Percentiles rank a stretch among this genome's conserved stretches.
Conservation (phyloP, 78 protist genomes). For the Mantamonas sphyraenae region DNA sequence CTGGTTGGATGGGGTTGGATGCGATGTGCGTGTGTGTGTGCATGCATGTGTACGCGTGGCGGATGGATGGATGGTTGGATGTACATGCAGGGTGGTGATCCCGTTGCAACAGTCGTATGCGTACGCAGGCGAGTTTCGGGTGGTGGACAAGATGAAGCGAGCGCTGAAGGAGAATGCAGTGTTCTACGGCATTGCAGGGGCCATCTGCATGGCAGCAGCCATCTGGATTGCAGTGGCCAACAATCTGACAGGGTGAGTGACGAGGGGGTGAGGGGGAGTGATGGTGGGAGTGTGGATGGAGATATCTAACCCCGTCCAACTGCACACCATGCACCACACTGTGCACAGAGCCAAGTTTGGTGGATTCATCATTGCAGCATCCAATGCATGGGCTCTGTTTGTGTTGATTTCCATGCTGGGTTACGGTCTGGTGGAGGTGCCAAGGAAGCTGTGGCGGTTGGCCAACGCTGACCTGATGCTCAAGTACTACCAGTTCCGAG, state of each 20-base stretch:
- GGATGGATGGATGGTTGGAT: conserved; percentile 13
- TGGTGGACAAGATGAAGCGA: conserved; percentile 14
- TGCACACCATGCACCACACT: too few relatives aligned
- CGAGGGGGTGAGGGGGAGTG: too few relatives aligned
- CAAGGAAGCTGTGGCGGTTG: conserved; percentile 25
- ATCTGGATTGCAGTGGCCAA: conserved; percentile 36
- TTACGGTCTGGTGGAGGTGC: conserved; percentile 62
- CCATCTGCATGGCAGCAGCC: conserved; percentile 23
- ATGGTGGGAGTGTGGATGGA: too few relatives aligned
- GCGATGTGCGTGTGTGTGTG: neutral
- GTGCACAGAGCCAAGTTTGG: conserved; percentile 25
- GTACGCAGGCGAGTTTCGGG: conserved; percentile 45
- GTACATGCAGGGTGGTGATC: conserved; percentile 32
- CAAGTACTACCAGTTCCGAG: conserved; percentile 27
- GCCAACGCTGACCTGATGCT: conserved; percentile 17
- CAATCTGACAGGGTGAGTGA: too few relatives aligned
- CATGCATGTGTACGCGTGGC: conserved; percentile 13
- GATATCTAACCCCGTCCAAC: too few relatives aligned
- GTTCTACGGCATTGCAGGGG: conserved; percentile 28
- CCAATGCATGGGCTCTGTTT: conserved; percentile 60
- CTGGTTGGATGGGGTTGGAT: conserved; percentile 3
- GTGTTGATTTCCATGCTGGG: conserved; percentile 46
- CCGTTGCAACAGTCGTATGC: conserved; percentile 40
- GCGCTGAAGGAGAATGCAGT: conserved; percentile 36
- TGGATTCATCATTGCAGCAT: conserved; percentile 56